Percentiles rank a stretch among this genome's conserved stretches.
Conservation (phyloP, 139 green algal species). For the Volvox africanus region DNA sequence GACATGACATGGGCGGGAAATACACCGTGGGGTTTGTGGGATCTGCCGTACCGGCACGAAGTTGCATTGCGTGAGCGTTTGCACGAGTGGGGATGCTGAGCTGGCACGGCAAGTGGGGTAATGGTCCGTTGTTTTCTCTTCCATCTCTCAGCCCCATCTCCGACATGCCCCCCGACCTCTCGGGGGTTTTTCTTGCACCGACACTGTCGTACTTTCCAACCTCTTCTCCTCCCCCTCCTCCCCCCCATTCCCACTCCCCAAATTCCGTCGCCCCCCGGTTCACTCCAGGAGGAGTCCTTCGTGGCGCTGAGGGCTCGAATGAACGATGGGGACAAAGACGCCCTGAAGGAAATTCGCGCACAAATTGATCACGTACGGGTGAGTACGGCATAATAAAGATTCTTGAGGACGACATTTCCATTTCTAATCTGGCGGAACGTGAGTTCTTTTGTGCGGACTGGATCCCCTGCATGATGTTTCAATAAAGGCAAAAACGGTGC, state of each 20-base stretch:
- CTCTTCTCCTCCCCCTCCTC: not conserved
- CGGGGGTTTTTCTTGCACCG: too few relatives aligned
- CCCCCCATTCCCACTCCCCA: not conserved
- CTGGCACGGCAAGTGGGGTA: too few relatives aligned
- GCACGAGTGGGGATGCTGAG: too few relatives aligned
- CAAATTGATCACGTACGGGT: constrained; percentile 42
- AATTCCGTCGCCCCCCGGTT: too few relatives aligned
- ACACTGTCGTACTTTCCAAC: not conserved
- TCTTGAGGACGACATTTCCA: too few relatives aligned
- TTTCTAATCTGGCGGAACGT: too few relatives aligned
- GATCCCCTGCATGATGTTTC: too few relatives aligned
- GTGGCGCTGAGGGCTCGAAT: constrained; percentile 10
- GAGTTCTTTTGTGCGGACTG: too few relatives aligned
- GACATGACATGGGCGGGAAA: not conserved
- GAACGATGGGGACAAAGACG: constrained; percentile 4
- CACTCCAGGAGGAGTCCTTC: constrained; percentile 27
- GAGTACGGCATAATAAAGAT: not conserved
- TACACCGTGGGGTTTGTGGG: not conserved
- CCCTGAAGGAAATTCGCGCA: not conserved
- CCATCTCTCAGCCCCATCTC: too few relatives aligned
- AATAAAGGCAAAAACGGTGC: too few relatives aligned
- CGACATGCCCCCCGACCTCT: too few relatives aligned
- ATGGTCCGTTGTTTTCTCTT: too few relatives aligned
- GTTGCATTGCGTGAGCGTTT: not conserved
- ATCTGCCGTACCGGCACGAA: not conserved